Conservation (phyloP, 1,284 basidiomycete genomes). For the Malassezia slooffiae region DNA sequence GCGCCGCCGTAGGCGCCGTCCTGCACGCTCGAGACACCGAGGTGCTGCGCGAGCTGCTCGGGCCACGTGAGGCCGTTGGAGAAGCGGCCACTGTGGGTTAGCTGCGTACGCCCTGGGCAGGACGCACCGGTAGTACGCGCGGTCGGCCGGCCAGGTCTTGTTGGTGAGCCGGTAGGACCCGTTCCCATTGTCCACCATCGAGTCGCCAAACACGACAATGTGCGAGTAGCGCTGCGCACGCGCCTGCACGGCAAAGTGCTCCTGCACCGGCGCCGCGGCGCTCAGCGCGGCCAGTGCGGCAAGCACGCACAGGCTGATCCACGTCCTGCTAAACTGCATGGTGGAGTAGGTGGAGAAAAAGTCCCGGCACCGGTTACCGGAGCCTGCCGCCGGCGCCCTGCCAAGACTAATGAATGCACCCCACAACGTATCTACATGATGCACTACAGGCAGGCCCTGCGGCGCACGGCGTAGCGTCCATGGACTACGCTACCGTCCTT, state of each 20-base stretch:
- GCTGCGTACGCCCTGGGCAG: background rate
- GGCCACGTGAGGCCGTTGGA: slow-evolving; percentile 20
- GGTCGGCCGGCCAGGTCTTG: slow-evolving; percentile 20
- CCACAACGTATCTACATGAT: too few species aligned
- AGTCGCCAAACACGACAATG: slow-evolving; percentile 24
- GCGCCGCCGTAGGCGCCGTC: slow-evolving; percentile 23
- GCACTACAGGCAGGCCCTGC: too few species aligned
- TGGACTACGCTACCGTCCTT: too few species aligned
- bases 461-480: too few species aligned
- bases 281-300: too few species aligned
- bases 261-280: too few species aligned
- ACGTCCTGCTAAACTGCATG: background rate
- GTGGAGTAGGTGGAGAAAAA: too few species aligned
- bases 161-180: slow-evolving; percentile 21
- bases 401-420: too few species aligned
- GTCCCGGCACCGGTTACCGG: too few species aligned
- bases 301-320: background rate
- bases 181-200: slow-evolving; percentile 23
- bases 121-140: slow-evolving; percentile 14
- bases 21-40: slow-evolving; percentile 7
- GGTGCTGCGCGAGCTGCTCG: slow-evolving; percentile 17
- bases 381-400: too few species aligned
- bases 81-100: slow-evolving; percentile 16
- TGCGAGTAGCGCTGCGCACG: slow-evolving; percentile 1
- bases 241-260: background rate